These are phyloP conservation scores for Cryptosporidium parvum DNA, from an alignment of 169 alveolate species.

Conservation along the genomic window DNA sequence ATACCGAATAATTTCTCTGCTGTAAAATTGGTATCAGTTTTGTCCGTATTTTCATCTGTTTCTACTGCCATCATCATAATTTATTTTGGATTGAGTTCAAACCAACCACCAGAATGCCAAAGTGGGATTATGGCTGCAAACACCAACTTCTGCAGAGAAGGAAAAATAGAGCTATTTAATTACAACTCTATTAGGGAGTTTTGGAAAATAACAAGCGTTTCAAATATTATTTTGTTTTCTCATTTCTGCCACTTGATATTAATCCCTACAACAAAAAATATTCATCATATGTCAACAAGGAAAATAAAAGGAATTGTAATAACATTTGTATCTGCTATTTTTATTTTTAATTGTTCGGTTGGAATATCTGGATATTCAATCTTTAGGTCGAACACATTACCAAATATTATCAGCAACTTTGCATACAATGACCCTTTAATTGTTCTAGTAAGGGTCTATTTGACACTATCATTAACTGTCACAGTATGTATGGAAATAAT, in stretches of 20 bases:
- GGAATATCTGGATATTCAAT: constrained; percentile 59
- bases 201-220: constrained; percentile 52
- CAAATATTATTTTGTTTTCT: constrained; percentile 53
- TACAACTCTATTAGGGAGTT: neutral
- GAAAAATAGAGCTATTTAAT: constrained; percentile 27
- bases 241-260: constrained; percentile 57
- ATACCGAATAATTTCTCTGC: constrained; percentile 58
- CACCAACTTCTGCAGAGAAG: constrained; percentile 44
- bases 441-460: constrained; percentile 20
- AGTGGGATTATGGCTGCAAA: constrained; percentile 1
- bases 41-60: constrained; percentile 55
- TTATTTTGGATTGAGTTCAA: constrained; percentile 22
- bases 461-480: constrained; percentile 50
- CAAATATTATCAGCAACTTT: constrained; percentile 60
- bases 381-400: constrained; percentile 57
- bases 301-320: constrained; percentile 63
- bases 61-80: constrained; percentile 50
- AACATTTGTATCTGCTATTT: constrained; percentile 25
- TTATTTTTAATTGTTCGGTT: constrained; percentile 43
- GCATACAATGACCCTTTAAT: constrained; percentile 53
- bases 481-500: constrained; percentile 66
- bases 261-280: constrained; percentile 57
- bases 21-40: constrained; percentile 37
- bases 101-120: constrained; percentile 46
- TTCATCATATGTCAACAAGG: constrained; percentile 29